Conservation (phyloP, 1,284 basidiomycete species). For the Moniliella sp. region DNA sequence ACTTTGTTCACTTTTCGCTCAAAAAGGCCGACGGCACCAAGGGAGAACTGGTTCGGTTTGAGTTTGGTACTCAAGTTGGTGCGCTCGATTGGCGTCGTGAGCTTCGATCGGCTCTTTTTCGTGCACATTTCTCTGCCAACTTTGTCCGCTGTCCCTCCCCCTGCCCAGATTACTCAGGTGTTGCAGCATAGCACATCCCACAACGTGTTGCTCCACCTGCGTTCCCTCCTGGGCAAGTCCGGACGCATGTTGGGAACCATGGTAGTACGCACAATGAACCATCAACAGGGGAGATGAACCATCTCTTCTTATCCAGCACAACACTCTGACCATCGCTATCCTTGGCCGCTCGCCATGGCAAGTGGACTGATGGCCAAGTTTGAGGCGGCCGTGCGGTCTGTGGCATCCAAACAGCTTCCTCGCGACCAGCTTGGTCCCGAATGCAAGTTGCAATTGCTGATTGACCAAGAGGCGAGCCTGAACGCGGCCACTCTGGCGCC, state of each 20-base stretch:
- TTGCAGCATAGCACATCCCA: slow-evolving; percentile 7
- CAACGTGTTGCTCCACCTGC: slow-evolving; percentile 13
- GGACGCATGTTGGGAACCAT: neutral
- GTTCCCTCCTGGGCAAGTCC: slow-evolving; percentile 7
- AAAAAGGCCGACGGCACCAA: too few relatives aligned
- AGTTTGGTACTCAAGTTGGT: slow-evolving; percentile 23
- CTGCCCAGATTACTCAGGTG: slow-evolving; percentile 12
- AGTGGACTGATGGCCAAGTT: too few relatives aligned
- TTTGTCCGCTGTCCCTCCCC: slow-evolving; percentile 16
- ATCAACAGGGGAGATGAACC: slow-evolving; percentile 7
- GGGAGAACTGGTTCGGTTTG: too few relatives aligned
- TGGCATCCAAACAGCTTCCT: too few relatives aligned
- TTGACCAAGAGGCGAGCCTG: too few relatives aligned
- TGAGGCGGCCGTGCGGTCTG: too few relatives aligned
- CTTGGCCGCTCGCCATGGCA: too few relatives aligned
- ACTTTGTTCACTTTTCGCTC: too few relatives aligned
- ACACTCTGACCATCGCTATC: neutral
- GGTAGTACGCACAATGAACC: slow-evolving; percentile 3
- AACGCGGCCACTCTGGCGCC: too few relatives aligned
- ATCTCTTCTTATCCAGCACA: neutral
- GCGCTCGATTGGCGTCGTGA: slow-evolving; percentile 14
- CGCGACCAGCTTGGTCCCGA: too few relatives aligned
- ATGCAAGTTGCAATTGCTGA: too few relatives aligned
- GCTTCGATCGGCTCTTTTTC: slow-evolving; percentile 13
- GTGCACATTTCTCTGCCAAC: slow-evolving; percentile 10